Percentiles rank a stretch among this genome's conserved stretches.
Conservation (phyloP, 1,284 basidiomycete genomes). For the Chalciporus piperatoides region DNA sequence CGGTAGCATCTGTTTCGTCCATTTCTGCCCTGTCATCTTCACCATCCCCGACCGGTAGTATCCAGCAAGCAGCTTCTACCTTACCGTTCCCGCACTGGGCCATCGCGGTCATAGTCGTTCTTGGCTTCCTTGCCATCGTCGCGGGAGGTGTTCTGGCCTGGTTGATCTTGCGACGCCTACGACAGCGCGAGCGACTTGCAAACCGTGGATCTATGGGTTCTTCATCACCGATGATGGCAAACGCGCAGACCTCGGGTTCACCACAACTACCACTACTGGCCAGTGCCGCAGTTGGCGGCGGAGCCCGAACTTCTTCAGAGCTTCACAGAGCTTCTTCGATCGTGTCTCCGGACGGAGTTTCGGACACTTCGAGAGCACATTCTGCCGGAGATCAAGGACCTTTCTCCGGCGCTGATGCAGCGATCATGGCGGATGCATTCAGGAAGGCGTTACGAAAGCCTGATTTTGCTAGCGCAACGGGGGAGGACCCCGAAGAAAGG, state of each 20-base stretch:
- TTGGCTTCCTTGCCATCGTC: constrained; percentile 76
- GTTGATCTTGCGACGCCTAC: constrained; percentile 64
- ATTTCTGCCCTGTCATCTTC: constrained; percentile 15
- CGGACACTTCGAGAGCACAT: constrained; percentile 59
- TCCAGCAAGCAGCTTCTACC: constrained; percentile 42
- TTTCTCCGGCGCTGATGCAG: constrained; percentile 78
- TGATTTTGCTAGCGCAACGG: constrained; percentile 63
- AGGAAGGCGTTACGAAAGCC: constrained; percentile 79
- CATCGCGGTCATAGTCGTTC: constrained; percentile 81
- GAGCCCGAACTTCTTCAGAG: constrained; percentile 28
- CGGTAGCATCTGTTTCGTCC: constrained; percentile 29
- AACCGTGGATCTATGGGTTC: constrained; percentile 73
- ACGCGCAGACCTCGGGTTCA: constrained; percentile 40
- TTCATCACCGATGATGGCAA: constrained; percentile 75
- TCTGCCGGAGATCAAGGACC: constrained; percentile 56
- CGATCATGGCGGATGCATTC: constrained; percentile 86
- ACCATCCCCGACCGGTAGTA: constrained; percentile 35
- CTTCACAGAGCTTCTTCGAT: constrained; percentile 42
- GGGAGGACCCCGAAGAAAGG: constrained; percentile 58
- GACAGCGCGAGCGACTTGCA: constrained; percentile 48
- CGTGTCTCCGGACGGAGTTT: constrained; percentile 61
- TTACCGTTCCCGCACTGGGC: constrained; percentile 75
- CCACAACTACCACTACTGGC: constrained; percentile 54
- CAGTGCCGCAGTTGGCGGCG: constrained; percentile 33
- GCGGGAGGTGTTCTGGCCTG: constrained; percentile 64